These are phyloP conservation scores for Aspergillus neoniger DNA, from an alignment of 2,329 filamentous ascomycete genomes.

Conservation along the genomic window DNA sequence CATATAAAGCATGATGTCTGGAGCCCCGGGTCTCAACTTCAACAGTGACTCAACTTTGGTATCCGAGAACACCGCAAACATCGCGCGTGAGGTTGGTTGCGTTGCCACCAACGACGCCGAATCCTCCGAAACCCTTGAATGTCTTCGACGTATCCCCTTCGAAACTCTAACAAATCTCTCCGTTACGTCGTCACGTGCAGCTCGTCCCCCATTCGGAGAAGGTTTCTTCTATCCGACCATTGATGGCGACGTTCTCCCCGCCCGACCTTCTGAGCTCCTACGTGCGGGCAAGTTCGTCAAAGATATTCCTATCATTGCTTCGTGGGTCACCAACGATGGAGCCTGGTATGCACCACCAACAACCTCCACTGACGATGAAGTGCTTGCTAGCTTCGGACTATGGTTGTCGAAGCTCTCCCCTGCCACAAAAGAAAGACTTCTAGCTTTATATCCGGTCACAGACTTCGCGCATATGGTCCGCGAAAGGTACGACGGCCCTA, in stretches of 20 bases:
- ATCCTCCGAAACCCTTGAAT: constrained; percentile 22
- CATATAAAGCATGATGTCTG: constrained; percentile 31
- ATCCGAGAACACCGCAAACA: constrained; percentile 23
- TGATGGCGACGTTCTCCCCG: constrained; percentile 30
- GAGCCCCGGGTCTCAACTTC: constrained; percentile 30
- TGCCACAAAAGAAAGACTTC: constrained; percentile 21
- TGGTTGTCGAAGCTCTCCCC: constrained; percentile 19
- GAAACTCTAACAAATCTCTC: constrained; percentile 28
- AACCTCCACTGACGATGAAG: constrained; percentile 20
- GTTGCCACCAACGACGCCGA: not conserved
- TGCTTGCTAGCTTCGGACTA: constrained; percentile 18
- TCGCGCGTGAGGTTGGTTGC: constrained; percentile 22
- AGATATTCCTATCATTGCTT: constrained; percentile 16
- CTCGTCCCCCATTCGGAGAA: constrained; percentile 23
- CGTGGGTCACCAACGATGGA: constrained; percentile 24
- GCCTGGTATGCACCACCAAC: constrained; percentile 21
- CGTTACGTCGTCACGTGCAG: constrained; percentile 24
- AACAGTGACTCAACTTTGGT: constrained; percentile 31
- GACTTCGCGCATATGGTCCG: constrained; percentile 19
- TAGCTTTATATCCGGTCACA: constrained; percentile 22
- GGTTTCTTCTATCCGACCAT: constrained; percentile 24
- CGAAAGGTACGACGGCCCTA: constrained; percentile 9
- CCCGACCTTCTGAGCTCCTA: constrained; percentile 28
- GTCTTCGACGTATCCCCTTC: constrained; percentile 16
- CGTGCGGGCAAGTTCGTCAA: constrained; percentile 28